Evolutionary conservation across 768 basidiomycete species (phyloP).

Genomic region (Boletus eberwhitei): DNA sequence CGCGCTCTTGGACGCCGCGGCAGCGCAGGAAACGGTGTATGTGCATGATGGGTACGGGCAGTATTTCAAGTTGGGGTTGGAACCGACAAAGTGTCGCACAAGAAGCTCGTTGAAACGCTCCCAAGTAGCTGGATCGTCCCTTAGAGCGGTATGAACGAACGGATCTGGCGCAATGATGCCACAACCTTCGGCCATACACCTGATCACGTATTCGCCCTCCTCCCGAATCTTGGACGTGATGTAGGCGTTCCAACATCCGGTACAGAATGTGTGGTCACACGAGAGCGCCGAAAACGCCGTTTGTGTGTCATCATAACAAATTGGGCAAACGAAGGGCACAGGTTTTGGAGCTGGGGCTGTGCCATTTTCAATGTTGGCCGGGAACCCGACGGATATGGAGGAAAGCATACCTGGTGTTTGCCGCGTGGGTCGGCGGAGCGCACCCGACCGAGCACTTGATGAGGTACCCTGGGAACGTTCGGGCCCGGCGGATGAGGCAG

Average conservation of each 20-base stretch:
- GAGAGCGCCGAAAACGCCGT: constrained; percentile 69
- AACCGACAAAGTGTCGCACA: constrained; percentile 85
- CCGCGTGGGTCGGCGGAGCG: constrained; percentile 28
- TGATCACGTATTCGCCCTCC: constrained; percentile 69
- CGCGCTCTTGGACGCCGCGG: constrained; percentile 72
- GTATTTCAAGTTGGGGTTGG: constrained; percentile 80
- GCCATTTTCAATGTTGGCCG: not conserved
- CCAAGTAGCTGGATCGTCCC: constrained; percentile 52
- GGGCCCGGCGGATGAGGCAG: constrained; percentile 28
- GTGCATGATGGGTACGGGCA: constrained; percentile 96
- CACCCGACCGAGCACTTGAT: constrained; percentile 22
- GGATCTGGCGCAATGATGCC: constrained; percentile 59
- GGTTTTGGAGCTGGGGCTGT: constrained; percentile 27
- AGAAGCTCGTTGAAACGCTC: constrained; percentile 83
- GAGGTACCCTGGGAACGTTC: constrained; percentile 32
- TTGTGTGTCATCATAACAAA: constrained; percentile 83
- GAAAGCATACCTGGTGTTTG: constrained; percentile 24
- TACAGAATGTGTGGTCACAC: constrained; percentile 85
- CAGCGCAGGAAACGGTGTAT: constrained; percentile 85
- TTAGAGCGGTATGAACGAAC: constrained; percentile 57
- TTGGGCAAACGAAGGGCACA: constrained; percentile 80
- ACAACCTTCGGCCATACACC: constrained; percentile 82
- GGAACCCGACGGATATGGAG: not conserved
- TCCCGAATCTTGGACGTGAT: constrained; percentile 75
- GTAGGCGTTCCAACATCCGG: constrained; percentile 82